phyloP scores from a whole-genome alignment of 2,329 filamentous ascomycete species.

The Cercospora canescens region DNA sequence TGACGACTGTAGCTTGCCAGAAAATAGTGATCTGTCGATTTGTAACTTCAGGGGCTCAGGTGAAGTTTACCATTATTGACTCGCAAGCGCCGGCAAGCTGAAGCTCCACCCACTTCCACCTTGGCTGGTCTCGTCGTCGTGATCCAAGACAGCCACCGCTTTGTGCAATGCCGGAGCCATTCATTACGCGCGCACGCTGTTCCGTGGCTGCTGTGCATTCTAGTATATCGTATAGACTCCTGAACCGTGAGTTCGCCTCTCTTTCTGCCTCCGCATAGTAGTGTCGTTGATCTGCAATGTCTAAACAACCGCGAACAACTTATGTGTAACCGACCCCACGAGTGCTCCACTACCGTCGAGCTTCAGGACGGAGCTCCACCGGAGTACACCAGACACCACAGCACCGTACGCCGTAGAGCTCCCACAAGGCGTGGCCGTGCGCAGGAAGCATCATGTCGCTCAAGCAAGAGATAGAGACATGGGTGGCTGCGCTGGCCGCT shows the following conservation, averaged over 20 bases:
- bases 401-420: slow-evolving; percentile 3
- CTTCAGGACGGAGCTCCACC: slow-evolving; percentile 18
- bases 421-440: background rate
- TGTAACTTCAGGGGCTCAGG: background rate
- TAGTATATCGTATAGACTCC: slow-evolving; percentile 19
- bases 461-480: slow-evolving; percentile 92
- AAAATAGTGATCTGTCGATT: background rate
- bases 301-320: slow-evolving; percentile 8
- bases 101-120: background rate
- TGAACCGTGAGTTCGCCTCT: slow-evolving; percentile 20
- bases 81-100: background rate
- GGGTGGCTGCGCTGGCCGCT: slow-evolving; percentile 84
- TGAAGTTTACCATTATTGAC: background rate
- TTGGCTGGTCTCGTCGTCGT: slow-evolving; percentile 15
- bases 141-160: slow-evolving; percentile 18
- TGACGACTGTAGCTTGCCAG: background rate
- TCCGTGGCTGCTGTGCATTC: slow-evolving; percentile 6
- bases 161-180: slow-evolving; percentile 21
- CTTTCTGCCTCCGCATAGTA: slow-evolving; percentile 3
- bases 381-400: slow-evolving; percentile 10
- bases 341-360: slow-evolving; percentile 9
- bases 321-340: slow-evolving; percentile 18
- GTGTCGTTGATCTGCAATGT: slow-evolving; percentile 24
- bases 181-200: slow-evolving; percentile 27
- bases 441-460: slow-evolving; percentile 45